Percentiles rank a stretch among this genome's conserved stretches.
These are phyloP conservation scores for Blastobotrys proliferans DNA, from an alignment of 1,139 yeast genomes.

Conservation along the genomic window DNA sequence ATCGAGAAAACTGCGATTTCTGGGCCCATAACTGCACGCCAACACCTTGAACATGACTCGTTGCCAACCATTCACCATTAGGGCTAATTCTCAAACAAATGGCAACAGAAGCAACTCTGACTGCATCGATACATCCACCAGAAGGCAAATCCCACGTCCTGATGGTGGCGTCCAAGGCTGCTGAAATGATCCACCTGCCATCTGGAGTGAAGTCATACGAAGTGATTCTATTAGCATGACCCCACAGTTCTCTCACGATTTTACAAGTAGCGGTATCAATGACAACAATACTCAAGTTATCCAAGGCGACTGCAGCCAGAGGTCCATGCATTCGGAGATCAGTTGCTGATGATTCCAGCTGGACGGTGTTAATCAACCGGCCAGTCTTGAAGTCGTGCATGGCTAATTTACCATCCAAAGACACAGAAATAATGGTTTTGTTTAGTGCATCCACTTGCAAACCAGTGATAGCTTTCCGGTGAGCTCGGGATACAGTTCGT, in stretches of 20 bases:
- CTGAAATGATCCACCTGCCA: conserved; percentile 91
- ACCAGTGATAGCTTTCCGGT: conserved; percentile 82
- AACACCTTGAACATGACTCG: conserved; percentile 85
- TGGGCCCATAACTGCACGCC: conserved; percentile 95
- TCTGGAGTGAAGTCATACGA: conserved; percentile 89
- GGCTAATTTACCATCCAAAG: conserved; percentile 85
- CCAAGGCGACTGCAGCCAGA: conserved; percentile 78
- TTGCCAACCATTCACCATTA: conserved; percentile 85
- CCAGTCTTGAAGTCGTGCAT: conserved; percentile 82
- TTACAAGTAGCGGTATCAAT: conserved; percentile 78
- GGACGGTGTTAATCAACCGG: conserved; percentile 61
- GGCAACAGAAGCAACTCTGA: conserved; percentile 69
- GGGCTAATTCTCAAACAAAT: conserved; percentile 81
- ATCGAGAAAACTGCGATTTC: conserved; percentile 71
- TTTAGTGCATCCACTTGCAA: conserved; percentile 88
- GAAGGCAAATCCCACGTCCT: conserved; percentile 98
- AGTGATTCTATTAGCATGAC: conserved; percentile 87
- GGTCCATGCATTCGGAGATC: conserved; percentile 75
- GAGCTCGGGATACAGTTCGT: conserved; percentile 54
- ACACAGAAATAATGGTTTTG: conserved; percentile 77
- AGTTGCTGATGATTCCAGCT: conserved; percentile 74
- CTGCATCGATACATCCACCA: conserved; percentile 95
- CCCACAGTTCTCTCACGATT: conserved; percentile 82
- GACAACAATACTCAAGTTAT: conserved; percentile 79
- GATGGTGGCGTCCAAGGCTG: conserved; percentile 79